Percentiles rank a stretch among this genome's conserved stretches.
phyloP scores from a whole-genome alignment of 2,329 filamentous ascomycete species.

The Trichoderma endophyticum region DNA sequence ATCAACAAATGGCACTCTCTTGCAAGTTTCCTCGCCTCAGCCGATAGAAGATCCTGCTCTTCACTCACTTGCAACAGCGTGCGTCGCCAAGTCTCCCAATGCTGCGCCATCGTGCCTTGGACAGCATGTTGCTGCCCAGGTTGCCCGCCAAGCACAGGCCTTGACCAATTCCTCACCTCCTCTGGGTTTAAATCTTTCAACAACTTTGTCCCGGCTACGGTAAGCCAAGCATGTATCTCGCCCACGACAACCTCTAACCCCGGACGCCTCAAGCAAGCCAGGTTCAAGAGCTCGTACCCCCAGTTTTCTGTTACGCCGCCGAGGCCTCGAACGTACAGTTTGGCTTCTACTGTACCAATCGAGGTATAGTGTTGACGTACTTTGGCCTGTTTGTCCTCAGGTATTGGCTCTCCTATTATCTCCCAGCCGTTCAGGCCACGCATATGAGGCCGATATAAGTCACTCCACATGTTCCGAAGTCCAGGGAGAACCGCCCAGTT shows the following conservation, averaged over 20 bases:
- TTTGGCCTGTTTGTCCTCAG: neutral
- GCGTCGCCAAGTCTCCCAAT: slow-evolving; percentile 1
- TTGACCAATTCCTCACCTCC: neutral
- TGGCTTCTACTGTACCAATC: neutral
- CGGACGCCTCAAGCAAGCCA: neutral
- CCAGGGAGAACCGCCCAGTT: neutral
- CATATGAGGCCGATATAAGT: neutral
- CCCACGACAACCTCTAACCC: neutral
- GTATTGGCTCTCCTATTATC: neutral
- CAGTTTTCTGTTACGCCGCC: slow-evolving; percentile 1
- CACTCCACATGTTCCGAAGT: neutral
- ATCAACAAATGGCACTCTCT: neutral
- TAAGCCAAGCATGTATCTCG: slow-evolving; percentile 11
- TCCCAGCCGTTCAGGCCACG: neutral
- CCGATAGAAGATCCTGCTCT: neutral
- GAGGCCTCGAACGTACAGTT: neutral
- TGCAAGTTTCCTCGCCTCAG: neutral
- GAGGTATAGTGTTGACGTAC: neutral
- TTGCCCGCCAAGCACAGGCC: neutral
- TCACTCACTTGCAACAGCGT: neutral
- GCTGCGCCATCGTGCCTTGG: neutral
- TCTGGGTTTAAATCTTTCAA: neutral
- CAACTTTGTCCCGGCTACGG: neutral
- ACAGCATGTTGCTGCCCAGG: neutral
- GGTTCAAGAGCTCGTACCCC: neutral